A percentile compares a stretch with the other conserved stretches of the same genome.
Evolutionary conservation across 2,329 filamentous ascomycete species (phyloP).

Genomic region (Bipolaris oryzae): DNA sequence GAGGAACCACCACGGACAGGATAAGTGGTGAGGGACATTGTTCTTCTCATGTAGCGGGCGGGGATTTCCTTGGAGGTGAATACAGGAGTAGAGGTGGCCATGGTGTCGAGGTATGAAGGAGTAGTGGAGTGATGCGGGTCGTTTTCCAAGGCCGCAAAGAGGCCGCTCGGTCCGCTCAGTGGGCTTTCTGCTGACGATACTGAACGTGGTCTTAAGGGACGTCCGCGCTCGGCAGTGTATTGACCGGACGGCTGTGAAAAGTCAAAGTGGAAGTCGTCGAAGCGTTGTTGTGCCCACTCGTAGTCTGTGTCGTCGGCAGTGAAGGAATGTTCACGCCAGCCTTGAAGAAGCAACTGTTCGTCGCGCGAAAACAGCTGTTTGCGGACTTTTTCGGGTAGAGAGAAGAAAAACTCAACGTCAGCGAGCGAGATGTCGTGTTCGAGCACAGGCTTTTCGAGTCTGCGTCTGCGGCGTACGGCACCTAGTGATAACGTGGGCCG

Average conservation of each 20-base stretch:
- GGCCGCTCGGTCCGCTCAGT: constrained; percentile 19
- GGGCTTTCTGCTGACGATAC: constrained; percentile 30
- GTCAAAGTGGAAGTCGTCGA: constrained; percentile 43
- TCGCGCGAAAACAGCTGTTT: constrained; percentile 72
- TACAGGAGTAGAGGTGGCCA: constrained; percentile 26
- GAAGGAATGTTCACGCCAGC: constrained; percentile 28
- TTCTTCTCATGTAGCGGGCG: constrained; percentile 57
- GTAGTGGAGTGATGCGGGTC: constrained; percentile 27
- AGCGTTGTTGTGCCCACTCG: constrained; percentile 36
- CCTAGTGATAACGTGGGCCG: constrained; percentile 28
- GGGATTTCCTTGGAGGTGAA: constrained; percentile 27
- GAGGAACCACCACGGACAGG: constrained; percentile 63
- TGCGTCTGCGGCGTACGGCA: constrained; percentile 43
- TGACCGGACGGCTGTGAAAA: constrained; percentile 22
- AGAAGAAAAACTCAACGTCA: constrained; percentile 71
- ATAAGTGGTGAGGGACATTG: constrained; percentile 72
- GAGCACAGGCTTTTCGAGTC: constrained; percentile 35
- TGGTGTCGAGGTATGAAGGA: constrained; percentile 37
- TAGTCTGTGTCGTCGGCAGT: constrained; percentile 16
- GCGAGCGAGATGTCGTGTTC: constrained; percentile 54
- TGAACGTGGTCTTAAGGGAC: constrained; percentile 25
- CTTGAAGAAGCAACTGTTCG: constrained; percentile 68
- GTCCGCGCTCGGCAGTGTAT: constrained; percentile 16
- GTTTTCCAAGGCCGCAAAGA: constrained; percentile 18
- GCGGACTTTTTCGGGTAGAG: constrained; percentile 74